Evolutionary conservation across 805 yeast genomes (phyloP), one percentile per base, ranked within the genome.

Genomic region (Starmerella bacillaris): DNA sequence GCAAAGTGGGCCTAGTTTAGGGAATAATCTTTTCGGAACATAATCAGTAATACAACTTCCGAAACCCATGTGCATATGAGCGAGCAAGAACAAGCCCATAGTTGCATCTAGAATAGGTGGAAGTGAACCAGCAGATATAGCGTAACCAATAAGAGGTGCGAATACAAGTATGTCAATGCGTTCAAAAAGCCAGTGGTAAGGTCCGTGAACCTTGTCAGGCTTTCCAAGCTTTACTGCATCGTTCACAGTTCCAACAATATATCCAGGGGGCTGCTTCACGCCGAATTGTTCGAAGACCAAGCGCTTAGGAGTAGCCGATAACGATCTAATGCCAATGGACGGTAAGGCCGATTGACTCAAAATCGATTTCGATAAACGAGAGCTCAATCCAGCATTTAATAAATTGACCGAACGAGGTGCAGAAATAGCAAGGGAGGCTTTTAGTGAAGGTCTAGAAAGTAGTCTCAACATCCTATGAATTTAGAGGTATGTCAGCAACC

Each of bases 141-240:
- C 94, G 17, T 74, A 60, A 27, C 75, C 66, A 20, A 73, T 65
- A 41, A 86, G 60, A 21, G 98, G 98, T 18, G 82, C 66, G 54
- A 84, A 61, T 8, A 74, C 70, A 14, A 75, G 55, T 3, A 92
- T 65, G 24, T 82, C 59, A 4, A 70, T 50, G 47, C 79, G 70
- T 64, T 86, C 98, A 48, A 74, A 73, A n/a, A 78, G 63, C 98
- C 98, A 86, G 63, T 84, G 96, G 55, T 71, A 67, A 18, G 92
- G 78, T 32, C 96, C 95, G 51, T 82, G 84, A 34, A 63, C 51
- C 44, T 64, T 69, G 50, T 68, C 63, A 4, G 73, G 54, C 27
- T 63, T 56, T 27, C 95, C 95, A 12, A 70, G 60, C 22, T 61
- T 59, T 49, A 66, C 77, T 12, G 96, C 83, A 42, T 89, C 96